Conservation (phyloP, 176 grass and related monocot genomes). For the Oryza glaberrima region DNA sequence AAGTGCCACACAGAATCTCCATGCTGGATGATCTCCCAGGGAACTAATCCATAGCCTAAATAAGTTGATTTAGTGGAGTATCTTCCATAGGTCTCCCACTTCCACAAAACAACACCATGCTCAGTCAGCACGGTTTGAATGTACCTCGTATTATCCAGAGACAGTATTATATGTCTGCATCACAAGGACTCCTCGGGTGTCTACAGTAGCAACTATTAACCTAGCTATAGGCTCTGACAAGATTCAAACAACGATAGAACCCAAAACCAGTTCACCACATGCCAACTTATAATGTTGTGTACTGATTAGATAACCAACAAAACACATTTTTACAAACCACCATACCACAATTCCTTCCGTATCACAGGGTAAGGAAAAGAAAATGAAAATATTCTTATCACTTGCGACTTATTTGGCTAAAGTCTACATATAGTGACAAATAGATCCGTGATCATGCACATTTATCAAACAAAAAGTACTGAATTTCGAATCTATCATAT, state of each 20-base stretch:
- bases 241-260: background rate
- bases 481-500: constrained; percentile 25
- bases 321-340: background rate
- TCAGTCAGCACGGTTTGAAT: too few species aligned
- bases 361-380: background rate
- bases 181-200: too few species aligned
- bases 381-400: background rate
- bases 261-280: background rate
- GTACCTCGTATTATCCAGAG: too few species aligned
- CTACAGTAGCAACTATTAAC: constrained; percentile 24
- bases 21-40: too few species aligned
- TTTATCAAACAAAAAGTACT: constrained; percentile 24
- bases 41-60: too few species aligned
- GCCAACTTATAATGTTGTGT: constrained; percentile 12
- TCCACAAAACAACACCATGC: too few species aligned
- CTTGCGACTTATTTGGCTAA: background rate
- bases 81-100: too few species aligned
- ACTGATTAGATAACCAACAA: background rate
- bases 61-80: too few species aligned
- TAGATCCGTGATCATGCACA: constrained; percentile 29
- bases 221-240: constrained; percentile 18
- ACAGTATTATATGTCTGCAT: too few species aligned
- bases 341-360: background rate
- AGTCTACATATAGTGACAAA: constrained; percentile 21
- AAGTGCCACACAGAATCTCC: too few species aligned